Evolutionary conservation across 495 filamentous ascomycete genomes (phyloP).

Genomic region (Xylaria sp.): DNA sequence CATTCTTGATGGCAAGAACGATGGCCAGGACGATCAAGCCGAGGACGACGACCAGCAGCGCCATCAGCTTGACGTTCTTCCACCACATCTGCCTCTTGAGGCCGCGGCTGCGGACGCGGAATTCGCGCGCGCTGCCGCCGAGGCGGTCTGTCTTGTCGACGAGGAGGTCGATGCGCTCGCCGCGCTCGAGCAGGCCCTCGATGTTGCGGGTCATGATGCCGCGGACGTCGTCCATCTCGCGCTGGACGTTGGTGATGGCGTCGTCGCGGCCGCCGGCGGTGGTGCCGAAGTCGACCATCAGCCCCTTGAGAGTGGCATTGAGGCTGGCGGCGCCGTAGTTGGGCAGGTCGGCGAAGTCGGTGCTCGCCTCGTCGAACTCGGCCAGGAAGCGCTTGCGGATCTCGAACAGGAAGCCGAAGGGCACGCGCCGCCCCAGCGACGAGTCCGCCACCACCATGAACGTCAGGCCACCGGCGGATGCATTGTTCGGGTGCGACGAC

Average conservation of each 20-base stretch:
- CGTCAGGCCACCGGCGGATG: slow-evolving; percentile 77
- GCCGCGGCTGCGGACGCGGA: slow-evolving; percentile 81
- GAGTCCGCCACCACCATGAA: slow-evolving; percentile 83
- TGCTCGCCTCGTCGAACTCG: slow-evolving; percentile 69
- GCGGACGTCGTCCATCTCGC: slow-evolving; percentile 90
- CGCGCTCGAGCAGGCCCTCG: slow-evolving; percentile 90
- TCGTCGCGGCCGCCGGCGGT: slow-evolving; percentile 76
- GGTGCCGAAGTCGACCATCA: slow-evolving; percentile 87
- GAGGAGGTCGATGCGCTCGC: slow-evolving; percentile 92
- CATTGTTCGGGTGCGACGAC: slow-evolving; percentile 61
- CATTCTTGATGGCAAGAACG: slow-evolving; percentile 51
- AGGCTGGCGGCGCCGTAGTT: slow-evolving; percentile 91
- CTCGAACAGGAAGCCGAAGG: slow-evolving; percentile 91
- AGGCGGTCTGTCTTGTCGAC: slow-evolving; percentile 97
- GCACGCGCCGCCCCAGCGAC: slow-evolving; percentile 81
- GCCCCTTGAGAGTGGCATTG: slow-evolving; percentile 74
- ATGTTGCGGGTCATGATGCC: slow-evolving; percentile 99
- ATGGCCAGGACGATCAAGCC: slow-evolving; percentile 73
- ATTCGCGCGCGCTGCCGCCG: slow-evolving; percentile 85
- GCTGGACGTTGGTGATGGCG: slow-evolving; percentile 80
- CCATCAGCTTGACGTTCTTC: slow-evolving; percentile 98
- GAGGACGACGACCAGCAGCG: slow-evolving; percentile 78
- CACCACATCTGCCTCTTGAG: slow-evolving; percentile 97
- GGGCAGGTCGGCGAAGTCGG: slow-evolving; percentile 78
- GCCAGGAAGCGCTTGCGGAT: slow-evolving; percentile 87